Evolutionary conservation across 2,329 filamentous ascomycete species (phyloP), one percentile per base, ranked within the genome.

Genomic region (Colletotrichum tofieldiae): DNA sequence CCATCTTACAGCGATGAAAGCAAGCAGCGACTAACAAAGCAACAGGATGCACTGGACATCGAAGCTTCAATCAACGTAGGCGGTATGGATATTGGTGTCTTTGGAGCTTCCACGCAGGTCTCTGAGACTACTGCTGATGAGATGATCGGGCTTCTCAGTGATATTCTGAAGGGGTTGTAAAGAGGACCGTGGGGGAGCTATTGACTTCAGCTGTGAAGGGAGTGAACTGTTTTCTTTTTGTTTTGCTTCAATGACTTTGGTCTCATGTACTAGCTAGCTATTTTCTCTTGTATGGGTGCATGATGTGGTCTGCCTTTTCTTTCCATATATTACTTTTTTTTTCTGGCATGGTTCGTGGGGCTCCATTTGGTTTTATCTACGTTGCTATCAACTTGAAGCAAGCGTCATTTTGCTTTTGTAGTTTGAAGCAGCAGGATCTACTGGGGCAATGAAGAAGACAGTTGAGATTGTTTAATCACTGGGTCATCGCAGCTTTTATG

Each of bases 1-100:
- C 5, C 14, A 14, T 37, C 18, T 52, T 26, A 5, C 0, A 4
- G 12, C 23, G 11, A 20, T 11, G 1, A 20, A 35, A 14, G 6
- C 9, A 54, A 32, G 5, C 54, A 32, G 14, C 20, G 5, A 26
- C 60, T 76, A 65, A 72, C 26, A 1, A 20, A 1, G 23, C 4
- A 5, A 4, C n/a, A 85, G 84, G 77, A 81, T 26, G 80, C 83
- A 14, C 71, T 84, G 7, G 84, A 86, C 66, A 72, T 85, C 2
- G 84, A 86, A 72, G 82, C 82, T 1, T 81, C 82, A 0, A 60
- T 86, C 1, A 73, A 77, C 5, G 77, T 71, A 0, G 73, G 75
- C 1, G 73, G 67, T 0, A 71, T 86, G 51, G 82, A 83, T 39
- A 79, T 86, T 60, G 84, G 84, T 7, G 76, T 84, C 3, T 86